Evolutionary conservation across 192 early-diverging fungal genomes (phyloP), one percentile per base, ranked within the genome.

Genomic region (Linnemannia elongata): DNA sequence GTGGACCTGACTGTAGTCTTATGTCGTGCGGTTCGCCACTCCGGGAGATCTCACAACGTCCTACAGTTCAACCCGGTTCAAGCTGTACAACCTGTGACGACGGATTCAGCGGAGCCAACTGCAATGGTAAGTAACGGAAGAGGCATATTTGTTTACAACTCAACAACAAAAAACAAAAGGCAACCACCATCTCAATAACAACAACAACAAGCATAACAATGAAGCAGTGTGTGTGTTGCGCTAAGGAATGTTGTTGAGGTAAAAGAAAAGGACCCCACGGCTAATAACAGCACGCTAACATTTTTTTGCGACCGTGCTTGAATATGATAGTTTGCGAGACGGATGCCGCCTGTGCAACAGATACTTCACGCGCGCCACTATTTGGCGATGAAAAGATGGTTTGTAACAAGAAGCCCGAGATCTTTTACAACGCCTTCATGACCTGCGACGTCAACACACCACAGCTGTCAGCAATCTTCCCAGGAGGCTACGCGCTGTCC

Each of bases 91-190:
- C 60, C 13, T 94, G 93, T 81, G 91, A 91, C 54, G 81, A 60
- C 20, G 93, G 93, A n/a, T 94, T 92, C 74, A 79, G 84, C 9
- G 93, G 93, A 42, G 71, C 89, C 41, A 92, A 92, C 66, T 94
- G 93, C 77, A 91, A 90, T 70, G 81, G 89, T 60, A 91, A 52
- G n/a, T 44, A 20, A 77, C 30, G n/a, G 55, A 57, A 57, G 2
- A 27, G 15, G 20, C 18, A 52, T 18, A 1, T 4, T 52, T 52
- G 18, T 52, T 52, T 22, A 52, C 20, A 6, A 52, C 5, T 17
- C 15, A 52, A 22, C 49, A 52, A 20, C n/a, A 39, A 39, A 39
- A 38, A 38, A 38, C 3, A 39, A 39, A 39, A 39, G 38, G n/a
- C n/a, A 39, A 39, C 3, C 38, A 39, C 38, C 38, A 39, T 6